Evolutionary conservation across 129 eudicot genomes (phyloP), one percentile per base, ranked within the genome.

Genomic region (Solidago caesia): DNA sequence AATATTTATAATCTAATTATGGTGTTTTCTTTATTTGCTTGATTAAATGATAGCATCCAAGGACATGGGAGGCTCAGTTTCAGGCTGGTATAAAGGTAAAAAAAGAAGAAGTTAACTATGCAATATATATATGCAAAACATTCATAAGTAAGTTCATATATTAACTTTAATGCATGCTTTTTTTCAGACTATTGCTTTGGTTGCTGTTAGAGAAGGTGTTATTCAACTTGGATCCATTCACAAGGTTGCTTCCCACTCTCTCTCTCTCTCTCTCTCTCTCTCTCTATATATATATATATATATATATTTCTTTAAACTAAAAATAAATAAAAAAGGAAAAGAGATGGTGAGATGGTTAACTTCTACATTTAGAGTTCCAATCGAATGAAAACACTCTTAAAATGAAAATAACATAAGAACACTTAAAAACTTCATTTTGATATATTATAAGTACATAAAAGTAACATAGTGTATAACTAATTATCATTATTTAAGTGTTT

Each of bases 41-140:
- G 4, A 8, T 83, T 55, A 45, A 63, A 63, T 71, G 59, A 75
- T 86, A 95, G 99, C 95, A 95, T 71, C 99, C 99, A 25, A 87
- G 99, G 87, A 95, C 99, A 59, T 95, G 99, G 99, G 99, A 95
- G 79, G 99, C 97, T 70, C 99, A 95, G 82, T 95, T 95, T 75
- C 99, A 89, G 79, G 91, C 97, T 42, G 99, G 99, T 77, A 95
- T 95, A 74, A 91, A 95, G 97, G 99, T 92, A 85, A 44, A 77
- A 52, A 63, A 29, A 29, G 13, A 61, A 67, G 11, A 33, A 33
- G 4, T 53, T 15, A 46, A 67, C 3, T 7, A 67, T 14, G 16
- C 71, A 66, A n/a, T 57, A 75, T 43, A 10, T 52, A 72, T 48
- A 43, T 41, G n/a, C 13, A 51, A 12, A 62, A 44, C n/a, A 21